phyloP scores from a whole-genome alignment of 2,329 filamentous ascomycete species.

The Lachnellula hyalina region DNA sequence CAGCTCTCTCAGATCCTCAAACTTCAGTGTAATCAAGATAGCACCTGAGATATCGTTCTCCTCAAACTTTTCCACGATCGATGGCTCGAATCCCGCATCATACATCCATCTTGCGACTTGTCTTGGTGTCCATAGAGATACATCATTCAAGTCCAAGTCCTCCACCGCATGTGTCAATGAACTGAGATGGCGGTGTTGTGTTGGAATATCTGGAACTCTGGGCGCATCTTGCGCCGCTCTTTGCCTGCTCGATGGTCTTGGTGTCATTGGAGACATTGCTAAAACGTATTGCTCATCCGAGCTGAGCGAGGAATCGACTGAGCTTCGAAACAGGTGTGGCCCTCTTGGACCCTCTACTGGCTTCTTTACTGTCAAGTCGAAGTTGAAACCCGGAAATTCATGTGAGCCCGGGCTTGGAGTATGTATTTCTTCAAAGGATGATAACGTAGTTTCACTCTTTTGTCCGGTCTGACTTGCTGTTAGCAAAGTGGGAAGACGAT shows the following conservation, averaged over 20 bases:
- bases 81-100: conserved; percentile 70
- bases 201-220: conserved; percentile 22
- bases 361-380: conserved; percentile 52
- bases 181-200: conserved; percentile 38
- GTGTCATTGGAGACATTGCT: conserved; percentile 68
- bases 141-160: conserved; percentile 52
- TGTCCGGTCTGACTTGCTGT: conserved; percentile 51
- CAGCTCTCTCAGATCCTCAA: conserved; percentile 79
- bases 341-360: conserved; percentile 75
- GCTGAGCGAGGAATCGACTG: conserved; percentile 50
- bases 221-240: conserved; percentile 20
- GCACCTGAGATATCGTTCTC: conserved; percentile 88
- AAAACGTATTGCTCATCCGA: conserved; percentile 50
- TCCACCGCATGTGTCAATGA: conserved; percentile 52
- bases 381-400: conserved; percentile 55
- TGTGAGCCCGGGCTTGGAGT: conserved; percentile 64
- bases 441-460: conserved; percentile 78
- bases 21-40: conserved; percentile 85
- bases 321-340: conserved; percentile 79
- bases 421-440: conserved; percentile 76
- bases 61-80: conserved; percentile 76
- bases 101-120: conserved; percentile 86
- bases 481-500: conserved; percentile 14
- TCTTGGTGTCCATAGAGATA: conserved; percentile 65
- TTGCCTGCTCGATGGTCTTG: conserved; percentile 47